phyloP scores from a whole-genome alignment of 768 basidiomycete species.

The Kwoniella sp. region DNA sequence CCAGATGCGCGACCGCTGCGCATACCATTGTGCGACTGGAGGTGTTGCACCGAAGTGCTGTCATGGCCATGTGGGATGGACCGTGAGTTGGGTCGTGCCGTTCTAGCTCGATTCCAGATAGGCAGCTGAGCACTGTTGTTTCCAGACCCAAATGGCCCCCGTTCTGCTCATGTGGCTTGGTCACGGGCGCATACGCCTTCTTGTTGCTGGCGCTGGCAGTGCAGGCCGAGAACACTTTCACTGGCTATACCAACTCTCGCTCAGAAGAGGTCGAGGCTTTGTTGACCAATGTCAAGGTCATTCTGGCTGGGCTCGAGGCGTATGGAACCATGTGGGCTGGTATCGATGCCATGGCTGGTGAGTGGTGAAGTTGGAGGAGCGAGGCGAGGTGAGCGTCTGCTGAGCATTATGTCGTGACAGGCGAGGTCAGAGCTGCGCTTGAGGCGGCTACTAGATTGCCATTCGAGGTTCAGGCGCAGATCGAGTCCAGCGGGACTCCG shows the following conservation, averaged over 20 bases:
- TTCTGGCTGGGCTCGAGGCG: constrained; percentile 46
- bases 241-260: constrained; percentile 10
- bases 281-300: constrained; percentile 49
- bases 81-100: constrained; percentile 25
- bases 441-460: constrained; percentile 44
- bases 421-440: constrained; percentile 45
- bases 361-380: constrained; percentile 11
- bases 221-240: constrained; percentile 38
- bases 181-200: constrained; percentile 48
- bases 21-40: constrained; percentile 48
- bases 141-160: constrained; percentile 47
- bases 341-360: constrained; percentile 48
- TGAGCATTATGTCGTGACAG: constrained; percentile 15
- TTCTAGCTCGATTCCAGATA: neutral
- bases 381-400: neutral
- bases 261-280: constrained; percentile 45
- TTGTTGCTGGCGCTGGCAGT: constrained; percentile 45
- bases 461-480: constrained; percentile 25
- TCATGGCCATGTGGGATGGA: constrained; percentile 45
- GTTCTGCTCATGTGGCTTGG: constrained; percentile 48
- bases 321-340: constrained; percentile 50
- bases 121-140: neutral
- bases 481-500: constrained; percentile 10
- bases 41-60: constrained; percentile 45
- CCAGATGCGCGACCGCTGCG: constrained; percentile 46